Percentiles rank a stretch among this genome's conserved stretches.
These are phyloP conservation scores for Calcarisporium arbuscula DNA, from an alignment of 2,329 filamentous ascomycete species.

Conservation along the genomic window DNA sequence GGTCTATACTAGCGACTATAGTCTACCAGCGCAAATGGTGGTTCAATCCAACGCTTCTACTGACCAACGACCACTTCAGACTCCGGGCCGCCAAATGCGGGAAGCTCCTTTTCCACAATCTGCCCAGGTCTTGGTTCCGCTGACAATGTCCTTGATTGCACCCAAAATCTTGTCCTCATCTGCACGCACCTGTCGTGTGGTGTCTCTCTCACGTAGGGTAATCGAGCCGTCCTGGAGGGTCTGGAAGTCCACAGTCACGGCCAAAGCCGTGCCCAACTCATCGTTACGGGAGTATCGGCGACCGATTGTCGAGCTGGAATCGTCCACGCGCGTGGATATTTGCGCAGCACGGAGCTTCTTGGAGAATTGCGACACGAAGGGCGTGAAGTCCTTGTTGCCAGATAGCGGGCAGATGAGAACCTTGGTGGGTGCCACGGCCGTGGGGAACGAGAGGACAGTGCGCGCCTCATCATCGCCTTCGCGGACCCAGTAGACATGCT, in stretches of 20 bases:
- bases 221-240: slow-evolving; percentile 74
- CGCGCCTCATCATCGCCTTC: no score
- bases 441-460: slow-evolving; percentile 48
- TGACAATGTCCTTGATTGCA: slow-evolving; percentile 55
- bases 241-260: slow-evolving; percentile 87
- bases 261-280: slow-evolving; percentile 81
- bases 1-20: no score
- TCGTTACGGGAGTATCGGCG: slow-evolving; percentile 93
- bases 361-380: slow-evolving; percentile 67
- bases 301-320: slow-evolving; percentile 85
- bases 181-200: slow-evolving; percentile 75
- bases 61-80: slow-evolving; percentile 36
- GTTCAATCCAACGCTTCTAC: no score
- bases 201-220: slow-evolving; percentile 78
- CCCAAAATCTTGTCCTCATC: slow-evolving; percentile 63
- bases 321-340: slow-evolving; percentile 80
- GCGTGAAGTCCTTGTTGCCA: slow-evolving; percentile 71
- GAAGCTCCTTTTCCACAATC: slow-evolving; percentile 73
- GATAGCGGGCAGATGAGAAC: slow-evolving; percentile 88
- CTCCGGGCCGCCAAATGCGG: slow-evolving; percentile 77
- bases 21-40: no score
- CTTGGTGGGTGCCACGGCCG: slow-evolving; percentile 83
- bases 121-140: slow-evolving; percentile 49
- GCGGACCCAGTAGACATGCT: slow-evolving; percentile 93
- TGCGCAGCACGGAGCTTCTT: slow-evolving; percentile 68